Evolutionary conservation across 2,329 filamentous ascomycete genomes (phyloP), one percentile per base, ranked within the genome.

Genomic region (Claviceps cyperi): DNA sequence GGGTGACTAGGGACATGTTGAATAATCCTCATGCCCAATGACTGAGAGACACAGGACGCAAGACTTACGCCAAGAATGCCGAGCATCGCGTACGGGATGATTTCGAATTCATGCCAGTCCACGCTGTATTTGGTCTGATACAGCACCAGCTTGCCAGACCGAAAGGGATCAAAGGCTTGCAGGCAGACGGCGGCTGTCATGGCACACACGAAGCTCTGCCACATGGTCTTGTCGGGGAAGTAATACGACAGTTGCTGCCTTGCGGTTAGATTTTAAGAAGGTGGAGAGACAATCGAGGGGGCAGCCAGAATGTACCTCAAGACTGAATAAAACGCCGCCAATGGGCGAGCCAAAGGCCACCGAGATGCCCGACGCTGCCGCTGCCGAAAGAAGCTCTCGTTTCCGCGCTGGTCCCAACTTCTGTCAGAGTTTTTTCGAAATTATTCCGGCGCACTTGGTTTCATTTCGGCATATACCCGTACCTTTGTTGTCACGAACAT

Each of bases 221-320:
- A 98, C 92, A 98, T 97, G 9, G 92, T 97, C 67, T 97, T 97
- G 68, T 97, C 91, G 0, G 92, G 91, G 58, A 97, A 97, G 66
- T 96, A 97, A 65, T 96, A 97, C 1, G 89, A 94, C 2, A 97
- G 73, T 76, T 94, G 88, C 78, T 86, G 4, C 32, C 6, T 9
- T 43, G 38, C 19, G 4, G 15, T 54, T 8, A 54, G 48, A 15
- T 11, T 11, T 39, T n/a, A 24, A 43, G 7, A 5, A 21, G 17
- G 14, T 11, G 24, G 5, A 22, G 13, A 28, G 13, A 22, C 9
- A 21, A 28, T 2, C 22, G 5, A 22, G 22, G 6, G 5, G 8
- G 24, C 21, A 21, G 11, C 0, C 22, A 17, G 22, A 43, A 50
- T 64, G 56, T 68, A 84, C 81, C 70, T 95, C 91, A n/a, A 97